Evolutionary conservation across 305 asterid species (phyloP), one percentile per base, ranked within the genome.

Genomic region (Nicotiana rustica): DNA sequence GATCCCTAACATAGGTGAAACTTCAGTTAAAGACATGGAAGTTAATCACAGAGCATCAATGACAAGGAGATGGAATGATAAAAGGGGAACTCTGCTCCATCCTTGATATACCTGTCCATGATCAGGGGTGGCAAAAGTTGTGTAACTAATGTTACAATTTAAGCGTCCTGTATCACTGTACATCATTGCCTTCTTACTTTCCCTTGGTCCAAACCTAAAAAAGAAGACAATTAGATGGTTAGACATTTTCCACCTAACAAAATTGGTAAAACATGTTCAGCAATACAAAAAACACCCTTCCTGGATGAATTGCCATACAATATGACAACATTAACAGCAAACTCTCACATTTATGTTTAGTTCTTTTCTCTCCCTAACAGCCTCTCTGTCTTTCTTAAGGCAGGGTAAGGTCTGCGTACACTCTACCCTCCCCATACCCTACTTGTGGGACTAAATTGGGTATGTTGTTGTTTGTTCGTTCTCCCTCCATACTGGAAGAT

Each of bases 101-200:
- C 70, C 79, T 67, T 67, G 71, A 68, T 65, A 61, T 83, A 95
- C 99, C 98, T 91, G 98, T 67, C 93, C 92, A 83, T 91, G 95
- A 71, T 83, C 67, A 3, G 97, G 88, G 62, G 95, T 85, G 83
- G 98, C 92, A 87, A 94, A 96, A 76, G 94, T 86, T 31, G 99
- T 88, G 88, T 92, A 96, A 86, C 88, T 92, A 86, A 96, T 90
- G 82, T 91, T 91, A 88, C 98, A 96, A 88, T 96, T 96, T 86
- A 96, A 86, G 78, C 98, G 90, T 71, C 99, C 99, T 2, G 86
- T 87, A 86, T 91, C 95, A 84, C 97, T 93, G 86, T 96, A 96
- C 93, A 88, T 83, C 98, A 94, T 93, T 83, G 99, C 99, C 89
- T 96, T 96, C 91, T 96, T 96, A 88, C 98, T 96, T 86, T 94